Evolutionary conservation across 148 eudicot species (phyloP).

Genomic region (Rhododendron simsii): DNA sequence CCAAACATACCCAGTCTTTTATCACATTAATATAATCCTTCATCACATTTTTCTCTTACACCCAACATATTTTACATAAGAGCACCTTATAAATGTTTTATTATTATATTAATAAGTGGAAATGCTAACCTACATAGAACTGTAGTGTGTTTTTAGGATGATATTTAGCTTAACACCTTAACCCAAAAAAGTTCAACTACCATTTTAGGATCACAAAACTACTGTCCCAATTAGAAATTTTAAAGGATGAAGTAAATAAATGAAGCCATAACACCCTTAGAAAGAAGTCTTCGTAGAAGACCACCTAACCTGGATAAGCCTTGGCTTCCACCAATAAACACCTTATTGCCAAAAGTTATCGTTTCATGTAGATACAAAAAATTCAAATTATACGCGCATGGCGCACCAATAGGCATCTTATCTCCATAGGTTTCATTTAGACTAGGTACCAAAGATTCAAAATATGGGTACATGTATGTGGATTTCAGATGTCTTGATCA

Average conservation of each 20-base stretch:
- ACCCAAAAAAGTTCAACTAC: not conserved
- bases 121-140: not conserved
- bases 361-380: not conserved
- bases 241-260: not conserved
- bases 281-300: not conserved
- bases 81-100: not conserved
- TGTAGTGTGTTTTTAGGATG: not conserved
- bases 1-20: not conserved
- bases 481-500: not conserved
- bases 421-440: not conserved
- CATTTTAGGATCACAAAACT: not conserved
- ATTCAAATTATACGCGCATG: too few species aligned
- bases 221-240: not conserved
- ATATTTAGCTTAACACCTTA: not conserved
- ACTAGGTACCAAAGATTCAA: not conserved
- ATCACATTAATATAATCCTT: not conserved
- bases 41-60: not conserved
- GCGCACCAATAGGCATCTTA: not conserved
- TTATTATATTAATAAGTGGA: not conserved
- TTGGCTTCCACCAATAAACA: not conserved
- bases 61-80: not conserved
- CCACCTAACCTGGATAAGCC: not conserved
- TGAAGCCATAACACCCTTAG: not conserved
- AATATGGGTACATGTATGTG: not conserved
- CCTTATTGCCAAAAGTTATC: not conserved